A percentile compares a stretch with the other conserved stretches of the same genome.
Evolutionary conservation across 192 early-diverging fungal genomes (phyloP).

Genomic region (Geosiphon pyriformis): DNA sequence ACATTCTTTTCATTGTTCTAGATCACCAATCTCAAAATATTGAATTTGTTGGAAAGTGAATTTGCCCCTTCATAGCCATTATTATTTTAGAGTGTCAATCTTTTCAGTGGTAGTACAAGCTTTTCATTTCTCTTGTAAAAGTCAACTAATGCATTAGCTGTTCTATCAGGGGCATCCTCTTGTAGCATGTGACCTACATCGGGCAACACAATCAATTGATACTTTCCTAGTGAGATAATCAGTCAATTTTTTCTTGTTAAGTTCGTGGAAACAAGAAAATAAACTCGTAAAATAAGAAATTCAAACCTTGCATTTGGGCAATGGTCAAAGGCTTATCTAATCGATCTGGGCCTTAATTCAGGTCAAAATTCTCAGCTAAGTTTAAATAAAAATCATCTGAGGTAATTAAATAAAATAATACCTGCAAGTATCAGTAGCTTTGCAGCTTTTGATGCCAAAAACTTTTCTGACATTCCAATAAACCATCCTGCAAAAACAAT

Average conservation of each 20-base stretch:
- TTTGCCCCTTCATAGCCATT: no score
- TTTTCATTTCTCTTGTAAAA: constrained; percentile 68
- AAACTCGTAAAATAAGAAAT: background rate
- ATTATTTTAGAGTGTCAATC: constrained; percentile 12
- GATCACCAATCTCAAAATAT: no score
- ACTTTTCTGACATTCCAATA: constrained; percentile 61
- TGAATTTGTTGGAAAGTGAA: no score
- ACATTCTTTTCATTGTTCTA: no score
- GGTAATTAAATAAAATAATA: constrained; percentile 15
- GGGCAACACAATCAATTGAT: constrained; percentile 64
- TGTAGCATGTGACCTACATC: constrained; percentile 69
- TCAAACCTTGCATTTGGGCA: constrained; percentile 69
- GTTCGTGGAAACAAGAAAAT: constrained; percentile 1
- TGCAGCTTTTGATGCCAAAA: constrained; percentile 53
- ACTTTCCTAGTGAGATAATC: constrained; percentile 58
- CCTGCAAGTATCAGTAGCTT: constrained; percentile 67
- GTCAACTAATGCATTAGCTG: constrained; percentile 49
- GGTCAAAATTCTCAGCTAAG: background rate
- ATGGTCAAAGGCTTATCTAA: constrained; percentile 72
- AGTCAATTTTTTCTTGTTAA: constrained; percentile 8
- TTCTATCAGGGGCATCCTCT: constrained; percentile 60
- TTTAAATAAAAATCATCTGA: background rate
- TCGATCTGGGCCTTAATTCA: constrained; percentile 53
- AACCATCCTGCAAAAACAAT: constrained; percentile 47
- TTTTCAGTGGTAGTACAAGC: constrained; percentile 45